Evolutionary conservation across 2,329 filamentous ascomycete species (phyloP).

Genomic region (Cadophora gregata): DNA sequence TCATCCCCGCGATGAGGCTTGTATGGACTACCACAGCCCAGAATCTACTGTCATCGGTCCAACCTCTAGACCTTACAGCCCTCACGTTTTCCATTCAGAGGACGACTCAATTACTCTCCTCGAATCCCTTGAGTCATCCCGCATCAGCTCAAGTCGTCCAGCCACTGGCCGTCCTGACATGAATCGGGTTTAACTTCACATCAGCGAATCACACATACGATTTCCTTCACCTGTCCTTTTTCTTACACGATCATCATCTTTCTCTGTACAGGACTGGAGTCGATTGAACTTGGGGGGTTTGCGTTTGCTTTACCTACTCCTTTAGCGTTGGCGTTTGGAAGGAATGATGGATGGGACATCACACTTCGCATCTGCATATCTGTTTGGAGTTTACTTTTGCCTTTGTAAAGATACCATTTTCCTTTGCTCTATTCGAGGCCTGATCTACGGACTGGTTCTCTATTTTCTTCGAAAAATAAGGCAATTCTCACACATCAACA

Average conservation of each 20-base stretch:
- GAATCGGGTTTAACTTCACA: too few relatives aligned
- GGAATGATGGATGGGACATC: not conserved
- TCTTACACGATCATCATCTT: not conserved
- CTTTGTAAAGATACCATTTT: constrained; percentile 1
- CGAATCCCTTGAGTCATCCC: not conserved
- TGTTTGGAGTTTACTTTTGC: not conserved
- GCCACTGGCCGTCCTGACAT: too few relatives aligned
- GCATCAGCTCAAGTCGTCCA: too few relatives aligned
- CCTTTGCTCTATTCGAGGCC: not conserved
- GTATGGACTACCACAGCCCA: too few relatives aligned
- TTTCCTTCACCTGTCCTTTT: not conserved
- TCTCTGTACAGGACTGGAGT: not conserved
- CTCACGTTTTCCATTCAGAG: not conserved
- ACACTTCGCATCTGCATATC: not conserved
- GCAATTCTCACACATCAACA: not conserved
- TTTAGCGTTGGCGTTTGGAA: constrained; percentile 1
- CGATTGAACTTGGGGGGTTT: too few relatives aligned
- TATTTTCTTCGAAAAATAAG: not conserved
- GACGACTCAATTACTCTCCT: not conserved
- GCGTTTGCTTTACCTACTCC: too few relatives aligned
- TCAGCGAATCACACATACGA: not conserved
- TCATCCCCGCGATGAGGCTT: not conserved
- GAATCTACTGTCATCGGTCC: not conserved
- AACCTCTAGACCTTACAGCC: not conserved
- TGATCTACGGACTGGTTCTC: not conserved